Percentiles rank a stretch among this genome's conserved stretches.
Evolutionary conservation across 129 eudicot species (phyloP).

Genomic region (Glebionis coronaria): DNA sequence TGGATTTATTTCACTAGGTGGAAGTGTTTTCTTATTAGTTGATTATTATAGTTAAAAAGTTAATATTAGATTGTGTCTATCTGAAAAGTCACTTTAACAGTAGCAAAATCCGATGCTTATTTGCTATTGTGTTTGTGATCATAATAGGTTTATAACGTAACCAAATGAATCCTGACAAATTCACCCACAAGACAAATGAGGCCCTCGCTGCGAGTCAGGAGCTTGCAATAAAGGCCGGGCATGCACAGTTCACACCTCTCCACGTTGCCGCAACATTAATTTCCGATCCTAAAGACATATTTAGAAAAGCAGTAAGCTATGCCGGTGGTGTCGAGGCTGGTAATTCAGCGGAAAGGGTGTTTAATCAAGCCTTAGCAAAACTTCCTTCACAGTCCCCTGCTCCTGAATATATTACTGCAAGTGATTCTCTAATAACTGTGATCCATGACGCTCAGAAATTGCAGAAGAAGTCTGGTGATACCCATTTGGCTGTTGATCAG

Average conservation of each 20-base stretch:
- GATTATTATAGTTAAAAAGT: too few species aligned
- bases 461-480: too few species aligned
- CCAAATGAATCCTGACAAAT: constrained; percentile 80
- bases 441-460: constrained; percentile 79
- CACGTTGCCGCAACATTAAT: constrained; percentile 55
- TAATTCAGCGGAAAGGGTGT: constrained; percentile 63
- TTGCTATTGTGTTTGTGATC: constrained; percentile 4
- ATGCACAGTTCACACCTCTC: constrained; percentile 87
- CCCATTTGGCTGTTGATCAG: too few species aligned
- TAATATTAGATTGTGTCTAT: too few species aligned
- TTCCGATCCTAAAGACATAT: constrained; percentile 60
- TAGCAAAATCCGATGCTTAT: neutral
- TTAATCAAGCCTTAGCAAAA: constrained; percentile 67
- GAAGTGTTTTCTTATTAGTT: too few species aligned
- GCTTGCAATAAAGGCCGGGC: constrained; percentile 71
- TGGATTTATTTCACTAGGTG: too few species aligned
- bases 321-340: constrained; percentile 81
- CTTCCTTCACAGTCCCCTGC: constrained; percentile 92
- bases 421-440: constrained; percentile 55
- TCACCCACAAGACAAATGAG: constrained; percentile 94
- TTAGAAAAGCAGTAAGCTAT: constrained; percentile 66
- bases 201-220: constrained; percentile 68
- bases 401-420: constrained; percentile 81
- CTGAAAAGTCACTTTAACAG: constrained; percentile 60
- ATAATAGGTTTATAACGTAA: constrained; percentile 19